phyloP scores from a whole-genome alignment of 176 grass and related monocot genomes.

The sorghum (Sorghum bicolor) region DNA sequence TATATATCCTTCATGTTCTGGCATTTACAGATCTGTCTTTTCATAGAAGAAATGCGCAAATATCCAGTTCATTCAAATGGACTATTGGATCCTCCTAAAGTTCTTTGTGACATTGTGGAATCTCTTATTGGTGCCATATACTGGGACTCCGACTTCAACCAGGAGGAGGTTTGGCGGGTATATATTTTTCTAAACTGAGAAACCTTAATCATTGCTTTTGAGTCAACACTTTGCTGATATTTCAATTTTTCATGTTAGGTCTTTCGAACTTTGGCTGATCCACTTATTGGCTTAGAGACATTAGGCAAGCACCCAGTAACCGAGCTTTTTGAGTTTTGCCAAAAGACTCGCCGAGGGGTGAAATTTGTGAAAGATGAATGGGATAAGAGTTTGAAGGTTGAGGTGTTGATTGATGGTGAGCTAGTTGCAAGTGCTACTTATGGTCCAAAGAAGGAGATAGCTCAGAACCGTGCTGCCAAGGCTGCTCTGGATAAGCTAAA shows the following conservation, averaged over 20 bases:
- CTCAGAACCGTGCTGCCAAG: slow-evolving; percentile 56
- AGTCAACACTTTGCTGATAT: not conserved
- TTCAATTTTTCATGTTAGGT: slow-evolving; percentile 33
- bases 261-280: slow-evolving; percentile 52
- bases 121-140: slow-evolving; percentile 71
- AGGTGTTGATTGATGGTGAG: slow-evolving; percentile 55
- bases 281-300: slow-evolving; percentile 54
- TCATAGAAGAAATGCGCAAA: slow-evolving; percentile 45
- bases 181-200: not conserved
- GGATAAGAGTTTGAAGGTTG: slow-evolving; percentile 38
- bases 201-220: not conserved
- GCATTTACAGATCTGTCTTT: slow-evolving; percentile 46
- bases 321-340: slow-evolving; percentile 66
- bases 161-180: slow-evolving; percentile 64
- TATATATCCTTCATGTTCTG: not conserved
- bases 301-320: slow-evolving; percentile 61
- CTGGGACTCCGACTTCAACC: slow-evolving; percentile 42
- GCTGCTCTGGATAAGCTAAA: slow-evolving; percentile 54
- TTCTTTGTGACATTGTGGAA: slow-evolving; percentile 59
- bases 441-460: slow-evolving; percentile 65
- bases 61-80: slow-evolving; percentile 67
- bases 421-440: slow-evolving; percentile 42
- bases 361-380: slow-evolving; percentile 49
- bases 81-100: slow-evolving; percentile 62
- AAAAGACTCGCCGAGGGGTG: slow-evolving; percentile 33